Evolutionary conservation across 2,329 filamentous ascomycete genomes (phyloP), one percentile per base, ranked within the genome.

Genomic region (Sclerotinia spermophila): DNA sequence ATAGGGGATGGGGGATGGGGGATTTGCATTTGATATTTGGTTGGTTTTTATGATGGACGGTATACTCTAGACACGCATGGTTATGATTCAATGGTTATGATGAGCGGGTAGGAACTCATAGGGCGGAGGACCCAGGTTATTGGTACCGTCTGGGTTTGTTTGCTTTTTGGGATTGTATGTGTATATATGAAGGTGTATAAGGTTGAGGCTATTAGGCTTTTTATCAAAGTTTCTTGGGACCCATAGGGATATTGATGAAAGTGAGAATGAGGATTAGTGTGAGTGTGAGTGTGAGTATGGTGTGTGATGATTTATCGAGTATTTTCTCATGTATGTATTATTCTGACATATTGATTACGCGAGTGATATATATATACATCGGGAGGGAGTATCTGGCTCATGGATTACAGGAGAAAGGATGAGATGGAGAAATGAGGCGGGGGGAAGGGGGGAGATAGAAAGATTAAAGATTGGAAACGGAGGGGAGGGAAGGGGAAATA

Each of bases 31-130:
- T 53, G 48, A 51, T 51, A 45, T 2, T 65, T 65, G 35, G 35
- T 65, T 65, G 35, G 35, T 62, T 51, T 65, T 65, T 51, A 65
- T 27, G 61, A 65, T 33, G 44, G 24, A 64, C n/a, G 61, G 24
- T 65, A 51, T 40, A 51, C 44, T 65, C 33, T 65, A 65, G 44
- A 65, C 24, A 27, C 30, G n/a, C 15, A 30, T n/a, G 33, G 33
- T 38, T 33, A 65, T 38, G 44, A 65, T 51, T 51, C 61, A 65
- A 65, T 51, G 61, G 33, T 38, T 65, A 65, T 65, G 5, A 65
- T 65, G 61, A 65, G 61, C 21, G 35, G 30, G 15, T 38, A 51
- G 15, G 61, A 21, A 27, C 61, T 65, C 44, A 51, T 48, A 1
- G 60, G 42, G 10, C 13, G 61, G 61, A 17, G 19, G 61, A n/a